Percentiles rank a stretch among this genome's conserved stretches.
These are phyloP conservation scores for Sanghuangporus sanghuang DNA, from an alignment of 1,284 basidiomycete genomes.

Conservation along the genomic window DNA sequence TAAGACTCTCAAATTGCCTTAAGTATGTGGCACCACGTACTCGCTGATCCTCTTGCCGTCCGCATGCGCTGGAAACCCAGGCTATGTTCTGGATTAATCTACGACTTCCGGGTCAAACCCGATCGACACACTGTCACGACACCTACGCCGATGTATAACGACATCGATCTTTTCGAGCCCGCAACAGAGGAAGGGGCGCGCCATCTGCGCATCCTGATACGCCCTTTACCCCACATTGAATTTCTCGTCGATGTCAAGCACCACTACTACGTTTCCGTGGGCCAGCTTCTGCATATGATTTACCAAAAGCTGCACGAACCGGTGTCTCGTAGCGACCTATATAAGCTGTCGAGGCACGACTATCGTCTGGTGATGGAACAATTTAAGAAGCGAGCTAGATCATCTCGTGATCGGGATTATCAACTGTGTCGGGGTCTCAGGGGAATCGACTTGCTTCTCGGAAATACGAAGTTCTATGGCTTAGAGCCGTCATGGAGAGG, in stretches of 20 bases:
- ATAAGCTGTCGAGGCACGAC: neutral
- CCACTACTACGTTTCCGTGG: constrained; percentile 4
- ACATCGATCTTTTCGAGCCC: constrained; percentile 2
- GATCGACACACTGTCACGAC: neutral
- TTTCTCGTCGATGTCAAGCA: neutral
- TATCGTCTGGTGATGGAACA: neutral
- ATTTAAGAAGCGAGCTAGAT: constrained; percentile 2
- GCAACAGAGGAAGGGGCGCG: neutral
- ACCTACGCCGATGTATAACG: neutral
- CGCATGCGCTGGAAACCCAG: neutral
- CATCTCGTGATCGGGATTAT: neutral
- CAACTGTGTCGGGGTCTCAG: constrained; percentile 2
- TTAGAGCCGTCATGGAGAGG: neutral
- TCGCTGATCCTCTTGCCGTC: neutral
- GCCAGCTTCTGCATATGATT: constrained; percentile 4
- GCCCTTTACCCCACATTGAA: neutral
- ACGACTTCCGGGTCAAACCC: constrained; percentile 1
- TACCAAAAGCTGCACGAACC: neutral
- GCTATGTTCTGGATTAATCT: neutral
- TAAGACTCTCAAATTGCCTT: neutral
- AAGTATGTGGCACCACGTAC: neutral
- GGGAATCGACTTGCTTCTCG: constrained; percentile 7
- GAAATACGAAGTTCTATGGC: constrained; percentile 3
- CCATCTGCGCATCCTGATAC: constrained; percentile 1
- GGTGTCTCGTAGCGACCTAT: neutral